Percentiles rank a stretch among this genome's conserved stretches.
phyloP scores from a whole-genome alignment of 768 basidiomycete species.

The Omphalotus guepiniiformis region DNA sequence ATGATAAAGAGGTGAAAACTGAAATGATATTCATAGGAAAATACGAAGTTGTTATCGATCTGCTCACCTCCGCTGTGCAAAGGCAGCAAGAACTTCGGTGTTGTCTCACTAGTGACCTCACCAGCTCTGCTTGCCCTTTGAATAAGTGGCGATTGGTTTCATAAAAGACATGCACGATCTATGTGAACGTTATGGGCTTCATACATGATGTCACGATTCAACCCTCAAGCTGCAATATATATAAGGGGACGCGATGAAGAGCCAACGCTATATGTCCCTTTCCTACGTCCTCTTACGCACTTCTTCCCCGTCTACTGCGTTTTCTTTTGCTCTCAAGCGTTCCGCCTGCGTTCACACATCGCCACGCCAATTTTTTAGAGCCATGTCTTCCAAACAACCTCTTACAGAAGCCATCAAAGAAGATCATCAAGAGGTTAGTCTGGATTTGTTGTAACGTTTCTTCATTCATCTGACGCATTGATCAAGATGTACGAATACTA shows the following conservation, averaged over 20 bases:
- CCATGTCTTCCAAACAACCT: constrained; percentile 19
- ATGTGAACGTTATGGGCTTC: no score
- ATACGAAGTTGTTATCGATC: no score
- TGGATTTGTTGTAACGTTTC: neutral
- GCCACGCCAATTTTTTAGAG: neutral
- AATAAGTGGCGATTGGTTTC: no score
- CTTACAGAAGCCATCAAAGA: constrained; percentile 42
- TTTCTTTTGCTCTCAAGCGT: neutral
- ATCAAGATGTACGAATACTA: constrained; percentile 55
- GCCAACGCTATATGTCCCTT: neutral
- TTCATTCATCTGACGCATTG: constrained; percentile 9
- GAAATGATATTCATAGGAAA: no score
- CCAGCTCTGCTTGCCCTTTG: no score
- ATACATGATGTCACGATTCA: constrained; percentile 1
- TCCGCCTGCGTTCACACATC: neutral
- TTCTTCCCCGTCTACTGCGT: neutral
- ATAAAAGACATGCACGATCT: no score
- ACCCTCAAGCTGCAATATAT: neutral
- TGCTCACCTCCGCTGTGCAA: no score
- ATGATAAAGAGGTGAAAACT: no score
- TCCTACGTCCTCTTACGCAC: neutral
- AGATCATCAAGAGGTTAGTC: constrained; percentile 43
- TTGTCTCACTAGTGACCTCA: no score
- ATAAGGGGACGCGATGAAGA: no score
- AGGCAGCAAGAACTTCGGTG: no score